Evolutionary conservation across 1,284 basidiomycete species (phyloP).

Genomic region (Rhodotorula sp.): DNA sequence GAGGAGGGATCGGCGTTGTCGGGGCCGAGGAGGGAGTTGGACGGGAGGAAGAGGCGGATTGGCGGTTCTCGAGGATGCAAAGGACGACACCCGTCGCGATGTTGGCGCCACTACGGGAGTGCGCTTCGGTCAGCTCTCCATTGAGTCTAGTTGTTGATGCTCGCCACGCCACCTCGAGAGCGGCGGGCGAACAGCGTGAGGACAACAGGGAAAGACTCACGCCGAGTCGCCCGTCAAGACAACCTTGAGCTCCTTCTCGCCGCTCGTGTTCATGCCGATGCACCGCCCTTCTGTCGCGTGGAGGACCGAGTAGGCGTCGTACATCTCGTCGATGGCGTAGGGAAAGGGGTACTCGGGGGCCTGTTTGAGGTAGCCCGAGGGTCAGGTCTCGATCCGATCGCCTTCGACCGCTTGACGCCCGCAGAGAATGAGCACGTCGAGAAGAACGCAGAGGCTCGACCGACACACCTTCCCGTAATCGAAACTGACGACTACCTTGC

Average conservation of each 20-base stretch:
- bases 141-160: neutral
- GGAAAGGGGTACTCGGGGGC: conserved; percentile 71
- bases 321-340: conserved; percentile 90
- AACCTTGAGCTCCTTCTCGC: conserved; percentile 64
- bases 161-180: too few species aligned
- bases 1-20: conserved; percentile 40
- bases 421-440: too few species aligned
- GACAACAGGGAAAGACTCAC: conserved; percentile 57
- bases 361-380: conserved; percentile 8
- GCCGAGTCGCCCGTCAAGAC: conserved; percentile 88
- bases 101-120: conserved; percentile 67
- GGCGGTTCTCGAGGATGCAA: conserved; percentile 68
- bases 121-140: too few species aligned
- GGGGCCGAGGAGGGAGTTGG: neutral
- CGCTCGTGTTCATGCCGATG: conserved; percentile 73
- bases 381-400: too few species aligned
- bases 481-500: conserved; percentile 77
- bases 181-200: neutral
- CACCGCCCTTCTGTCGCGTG: conserved; percentile 74
- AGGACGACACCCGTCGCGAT: conserved; percentile 78
- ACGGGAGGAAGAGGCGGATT: conserved; percentile 41
- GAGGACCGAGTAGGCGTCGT: conserved; percentile 80
- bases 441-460: neutral
- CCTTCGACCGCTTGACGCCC: too few species aligned
- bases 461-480: conserved; percentile 87